Percentiles rank a stretch among this genome's conserved stretches.
These are phyloP conservation scores for Karstenula rhodostoma DNA, from an alignment of 2,329 filamentous ascomycete genomes.

Conservation along the genomic window DNA sequence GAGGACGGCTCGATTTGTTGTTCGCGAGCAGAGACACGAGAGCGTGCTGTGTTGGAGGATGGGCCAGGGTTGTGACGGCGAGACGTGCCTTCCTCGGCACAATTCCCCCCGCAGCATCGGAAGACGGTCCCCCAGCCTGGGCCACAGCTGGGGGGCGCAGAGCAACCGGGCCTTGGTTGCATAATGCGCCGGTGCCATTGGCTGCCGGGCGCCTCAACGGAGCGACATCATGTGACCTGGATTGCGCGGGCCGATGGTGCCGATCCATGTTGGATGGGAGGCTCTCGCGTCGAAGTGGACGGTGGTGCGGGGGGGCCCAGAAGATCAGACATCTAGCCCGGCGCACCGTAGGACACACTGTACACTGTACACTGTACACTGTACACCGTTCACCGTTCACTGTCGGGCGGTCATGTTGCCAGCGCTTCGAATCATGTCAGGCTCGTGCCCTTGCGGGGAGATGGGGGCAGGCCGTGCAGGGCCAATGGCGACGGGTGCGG, in stretches of 20 bases:
- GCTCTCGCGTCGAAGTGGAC: background rate
- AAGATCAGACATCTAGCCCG: too few species aligned
- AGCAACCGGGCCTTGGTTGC: constrained; percentile 22
- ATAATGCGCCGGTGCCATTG: background rate
- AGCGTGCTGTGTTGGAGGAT: too few species aligned
- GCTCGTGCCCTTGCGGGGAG: background rate
- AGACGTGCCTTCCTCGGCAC: constrained; percentile 38
- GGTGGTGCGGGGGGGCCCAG: background rate
- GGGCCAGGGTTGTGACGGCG: constrained; percentile 43
- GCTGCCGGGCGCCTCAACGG: background rate
- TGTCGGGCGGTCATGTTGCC: too few species aligned
- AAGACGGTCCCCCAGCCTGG: constrained; percentile 19
- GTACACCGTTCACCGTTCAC: too few species aligned
- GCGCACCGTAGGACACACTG: too few species aligned
- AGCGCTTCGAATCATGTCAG: too few species aligned
- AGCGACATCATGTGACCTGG: background rate
- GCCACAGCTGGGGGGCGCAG: background rate
- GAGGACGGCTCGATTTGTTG: constrained; percentile 22
- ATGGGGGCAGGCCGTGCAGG: constrained; percentile 3
- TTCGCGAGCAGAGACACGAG: constrained; percentile 30
- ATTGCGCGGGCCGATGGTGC: background rate
- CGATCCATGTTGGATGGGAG: background rate
- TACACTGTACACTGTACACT: too few species aligned
- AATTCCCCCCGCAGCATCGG: constrained; percentile 36
- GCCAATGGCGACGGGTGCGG: constrained; percentile 10